Conservation (phyloP, 2,329 filamentous ascomycete genomes). For the Sclerotiophoma versabilis region DNA sequence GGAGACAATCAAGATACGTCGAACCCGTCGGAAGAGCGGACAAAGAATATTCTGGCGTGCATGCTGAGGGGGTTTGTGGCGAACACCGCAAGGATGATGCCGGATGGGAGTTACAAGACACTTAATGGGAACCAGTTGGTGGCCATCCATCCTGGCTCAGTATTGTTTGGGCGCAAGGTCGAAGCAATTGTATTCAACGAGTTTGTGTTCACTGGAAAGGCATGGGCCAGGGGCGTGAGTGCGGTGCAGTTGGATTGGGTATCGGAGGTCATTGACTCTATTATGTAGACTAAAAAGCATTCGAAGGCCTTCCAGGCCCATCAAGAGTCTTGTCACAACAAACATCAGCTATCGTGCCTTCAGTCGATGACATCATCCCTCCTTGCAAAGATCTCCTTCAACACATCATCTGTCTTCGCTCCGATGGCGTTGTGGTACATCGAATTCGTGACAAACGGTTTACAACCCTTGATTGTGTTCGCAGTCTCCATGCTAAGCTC, state of each 20-base stretch:
- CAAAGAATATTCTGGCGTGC: constrained; percentile 62
- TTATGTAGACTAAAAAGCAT: constrained; percentile 25
- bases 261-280: constrained; percentile 56
- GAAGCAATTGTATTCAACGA: constrained; percentile 71
- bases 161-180: constrained; percentile 63
- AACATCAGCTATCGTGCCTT: not conserved
- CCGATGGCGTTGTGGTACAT: constrained; percentile 88
- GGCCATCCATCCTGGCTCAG: constrained; percentile 68
- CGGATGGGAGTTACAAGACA: constrained; percentile 68
- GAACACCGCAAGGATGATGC: constrained; percentile 67
- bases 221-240: constrained; percentile 68
- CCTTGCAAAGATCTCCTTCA: constrained; percentile 77
- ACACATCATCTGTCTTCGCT: constrained; percentile 75
- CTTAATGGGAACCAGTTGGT: constrained; percentile 68
- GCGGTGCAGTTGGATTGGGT: constrained; percentile 70
- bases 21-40: constrained; percentile 51
- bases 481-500: constrained; percentile 77
- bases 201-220: constrained; percentile 70
- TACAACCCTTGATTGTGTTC: constrained; percentile 74
- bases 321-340: not conserved
- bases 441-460: constrained; percentile 83
- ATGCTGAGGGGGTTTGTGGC: constrained; percentile 65
- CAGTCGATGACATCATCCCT: constrained; percentile 72
- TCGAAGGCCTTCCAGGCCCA: not conserved
- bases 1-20: constrained; percentile 19